Evolutionary conservation across 2,329 filamentous ascomycete species (phyloP).

Genomic region (Sordariomycetes sp.): DNA sequence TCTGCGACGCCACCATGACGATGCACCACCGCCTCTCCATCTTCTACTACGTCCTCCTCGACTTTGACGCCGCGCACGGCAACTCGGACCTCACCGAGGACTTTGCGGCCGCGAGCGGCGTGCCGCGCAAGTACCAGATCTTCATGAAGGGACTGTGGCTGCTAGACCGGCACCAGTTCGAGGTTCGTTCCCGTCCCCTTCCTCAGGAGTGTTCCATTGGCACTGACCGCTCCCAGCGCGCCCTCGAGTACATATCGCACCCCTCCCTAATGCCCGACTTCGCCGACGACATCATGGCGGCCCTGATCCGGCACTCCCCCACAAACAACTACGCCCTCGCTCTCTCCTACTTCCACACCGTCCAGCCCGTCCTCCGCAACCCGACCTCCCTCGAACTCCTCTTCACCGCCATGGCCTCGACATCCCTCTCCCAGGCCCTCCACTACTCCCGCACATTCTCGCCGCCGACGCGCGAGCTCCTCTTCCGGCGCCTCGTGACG

Average conservation of each 20-base stretch:
- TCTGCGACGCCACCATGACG: constrained; percentile 50
- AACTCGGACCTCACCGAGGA: constrained; percentile 34
- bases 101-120: constrained; percentile 49
- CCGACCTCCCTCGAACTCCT: constrained; percentile 49
- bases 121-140: constrained; percentile 65
- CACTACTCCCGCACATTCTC: constrained; percentile 57
- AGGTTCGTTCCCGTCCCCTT: constrained; percentile 23
- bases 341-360: constrained; percentile 67
- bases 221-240: constrained; percentile 26
- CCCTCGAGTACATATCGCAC: constrained; percentile 65
- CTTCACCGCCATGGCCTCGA: constrained; percentile 53
- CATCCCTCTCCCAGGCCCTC: constrained; percentile 60
- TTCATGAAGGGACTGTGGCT: constrained; percentile 77
- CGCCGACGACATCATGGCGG: constrained; percentile 65
- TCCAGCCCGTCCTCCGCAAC: constrained; percentile 57
- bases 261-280: constrained; percentile 72
- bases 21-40: constrained; percentile 71
- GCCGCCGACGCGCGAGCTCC: constrained; percentile 42
- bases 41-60: constrained; percentile 72
- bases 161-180: constrained; percentile 59
- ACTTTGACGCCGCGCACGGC: constrained; percentile 45
- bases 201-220: background rate
- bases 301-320: constrained; percentile 48
- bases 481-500: constrained; percentile 54
- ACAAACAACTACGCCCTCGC: constrained; percentile 54